Evolutionary conservation across 140 eudicot species (phyloP), one percentile per base, ranked within the genome.

Genomic region (Oenanthe javanica): DNA sequence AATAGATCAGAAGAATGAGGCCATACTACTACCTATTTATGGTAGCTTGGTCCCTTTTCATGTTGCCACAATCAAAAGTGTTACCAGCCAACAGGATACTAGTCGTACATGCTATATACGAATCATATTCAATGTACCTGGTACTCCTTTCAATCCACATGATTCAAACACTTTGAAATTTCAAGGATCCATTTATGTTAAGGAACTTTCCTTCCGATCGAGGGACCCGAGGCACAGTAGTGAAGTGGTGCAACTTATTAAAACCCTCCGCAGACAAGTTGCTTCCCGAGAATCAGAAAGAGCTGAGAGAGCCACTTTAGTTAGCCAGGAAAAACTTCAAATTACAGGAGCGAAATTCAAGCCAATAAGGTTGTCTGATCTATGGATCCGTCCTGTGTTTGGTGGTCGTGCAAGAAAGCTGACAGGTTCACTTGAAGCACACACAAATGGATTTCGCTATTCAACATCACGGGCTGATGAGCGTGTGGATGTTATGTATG

Each of bases 321-420:
- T 77, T 45, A 77, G 72, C 27, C 81, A 57, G 50, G 83, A 80
- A 50, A 80, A 72, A 51, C 77, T 80, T 80, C 77, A 64, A 71
- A 25, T 80, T 25, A 18, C 78, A 13, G 78, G 78, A 15, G 76
- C 77, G 38, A 80, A 80, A 40, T 67, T 80, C 25, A 80, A 71
- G 83, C 83, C 83, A 21, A 80, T 80, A 80, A 80, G 83, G 83
- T 51, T 80, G 64, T 48, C 77, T 42, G 81, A 77, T 57, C 52
- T 57, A n/a, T 77, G 81, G 81, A 77, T 77, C 54, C 81, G 81
- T 77, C 69, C 77, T 7, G 70, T 51, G 47, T 52, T 67, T 36
- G 69, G 76, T 72, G 83, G 83, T 13, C 77, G 83, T 52, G 67
- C 70, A 25, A 38, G 78, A 38, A 71, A 80, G 77, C 77, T 67